Evolutionary conservation across 257 asterid species (phyloP).

Genomic region (Eustoma russellianum): DNA sequence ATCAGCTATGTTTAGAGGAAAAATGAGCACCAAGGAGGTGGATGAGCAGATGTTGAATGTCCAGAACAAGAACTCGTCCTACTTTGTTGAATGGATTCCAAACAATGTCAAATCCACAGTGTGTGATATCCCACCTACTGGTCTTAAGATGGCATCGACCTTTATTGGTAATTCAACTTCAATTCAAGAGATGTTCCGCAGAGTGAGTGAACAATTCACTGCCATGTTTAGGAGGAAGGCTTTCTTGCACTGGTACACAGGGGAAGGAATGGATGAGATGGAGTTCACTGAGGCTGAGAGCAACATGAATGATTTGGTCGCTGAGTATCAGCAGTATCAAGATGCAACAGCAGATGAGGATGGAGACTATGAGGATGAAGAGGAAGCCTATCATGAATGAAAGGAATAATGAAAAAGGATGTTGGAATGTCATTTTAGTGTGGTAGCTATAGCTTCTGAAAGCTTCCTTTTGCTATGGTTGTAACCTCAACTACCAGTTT

Average conservation of each 20-base stretch:
- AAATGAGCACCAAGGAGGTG: slow-evolving; percentile 48
- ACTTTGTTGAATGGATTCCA: slow-evolving; percentile 19
- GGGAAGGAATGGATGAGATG: slow-evolving; percentile 55
- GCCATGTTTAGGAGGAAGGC: slow-evolving; percentile 57
- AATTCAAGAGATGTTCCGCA: slow-evolving; percentile 45
- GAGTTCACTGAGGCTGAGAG: slow-evolving; percentile 53
- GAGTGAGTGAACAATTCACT: slow-evolving; percentile 45
- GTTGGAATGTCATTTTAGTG: too few relatives aligned
- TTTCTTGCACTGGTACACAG: slow-evolving; percentile 54
- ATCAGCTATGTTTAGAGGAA: slow-evolving; percentile 48
- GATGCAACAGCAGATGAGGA: slow-evolving; percentile 44
- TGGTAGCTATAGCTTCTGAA: too few relatives aligned
- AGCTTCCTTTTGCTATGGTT: too few relatives aligned
- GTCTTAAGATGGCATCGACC: slow-evolving; percentile 40
- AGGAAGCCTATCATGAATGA: slow-evolving; percentile 9
- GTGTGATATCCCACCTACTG: slow-evolving; percentile 37
- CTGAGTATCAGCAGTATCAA: slow-evolving; percentile 48
- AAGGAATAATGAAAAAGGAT: too few relatives aligned
- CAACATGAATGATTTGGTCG: slow-evolving; percentile 45
- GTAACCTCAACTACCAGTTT: slow-evolving; percentile 2
- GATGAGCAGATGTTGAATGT: slow-evolving; percentile 33
- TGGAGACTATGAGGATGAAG: slow-evolving; percentile 16
- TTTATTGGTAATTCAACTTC: slow-evolving; percentile 44
- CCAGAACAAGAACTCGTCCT: slow-evolving; percentile 19
- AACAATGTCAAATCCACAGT: slow-evolving; percentile 28